Evolutionary conservation across 805 yeast species (phyloP), one percentile per base, ranked within the genome.

Genomic region (Myxozyma geophila): DNA sequence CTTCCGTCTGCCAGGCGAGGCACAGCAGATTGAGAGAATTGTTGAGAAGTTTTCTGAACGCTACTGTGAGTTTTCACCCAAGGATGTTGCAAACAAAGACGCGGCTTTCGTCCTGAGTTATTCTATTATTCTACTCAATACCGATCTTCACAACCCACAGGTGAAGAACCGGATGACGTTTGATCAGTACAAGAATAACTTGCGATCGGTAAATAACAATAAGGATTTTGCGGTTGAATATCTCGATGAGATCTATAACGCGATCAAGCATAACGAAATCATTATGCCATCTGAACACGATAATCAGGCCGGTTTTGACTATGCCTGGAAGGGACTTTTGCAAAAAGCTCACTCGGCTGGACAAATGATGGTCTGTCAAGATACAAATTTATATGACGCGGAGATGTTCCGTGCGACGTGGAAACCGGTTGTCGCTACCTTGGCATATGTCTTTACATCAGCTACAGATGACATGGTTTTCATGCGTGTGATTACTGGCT

Each of bases 221-320:
- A 81, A 83, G 43, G 95, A 92, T 75, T 92, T 89, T 78, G 93
- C 96, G 2, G 82, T 81, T 28, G 92, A 96, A 89, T 93, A 91
- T 72, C 79, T 93, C 66, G 86, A 87, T 64, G 88, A 84, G 67
- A 91, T 93, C 33, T 95, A 89, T 75, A 78, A 83, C 33, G 88
- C 96, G 0, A 92, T 95, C 60, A 82, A 85, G 65, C 90, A 87
- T 60, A 84, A 88, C 58, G 99, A 95, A 75, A 95, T 95, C 67
- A 90, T 95, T 54, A 90, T 96, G 92, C 98, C 99, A 0, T 98
- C 95, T 72, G 99, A 95, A 72, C 98, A 93, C 70, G 96, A 91
- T 73, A 90, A 92, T 10, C 89, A 91, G 21, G 91, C 89, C 73
- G 88, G 96, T 87, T 93, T 92, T 75, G 98, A 92, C 73, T 93